Evolutionary conservation across 208 protist genomes (phyloP), one percentile per base, ranked within the genome.

Genomic region (Acanthamoeba sp.): DNA sequence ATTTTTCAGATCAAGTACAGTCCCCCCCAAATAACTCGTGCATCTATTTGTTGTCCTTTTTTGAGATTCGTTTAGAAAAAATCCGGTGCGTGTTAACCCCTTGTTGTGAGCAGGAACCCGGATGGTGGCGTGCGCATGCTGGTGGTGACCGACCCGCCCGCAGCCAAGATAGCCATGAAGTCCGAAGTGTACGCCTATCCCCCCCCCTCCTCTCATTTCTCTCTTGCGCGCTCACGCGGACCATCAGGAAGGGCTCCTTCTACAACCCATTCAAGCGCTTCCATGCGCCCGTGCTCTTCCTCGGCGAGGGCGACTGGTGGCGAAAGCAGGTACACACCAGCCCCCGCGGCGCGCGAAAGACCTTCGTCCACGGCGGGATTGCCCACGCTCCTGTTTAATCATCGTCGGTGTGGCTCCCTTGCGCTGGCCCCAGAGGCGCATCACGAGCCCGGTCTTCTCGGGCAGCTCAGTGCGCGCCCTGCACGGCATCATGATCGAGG

Each of bases 401-500:
- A n/a, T n/a, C n/a, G n/a, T n/a, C n/a, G 4, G 32, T 18, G 2
- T 71, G 32, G 27, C 32, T 38, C 9, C 52, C 52, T 12, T 6
- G 22, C 52, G 9, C 52, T 59, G 6, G 20, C 22, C 20, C 20
- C 29, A 84, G 78, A 27, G 78, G 45, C 78, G 78, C 24, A 87
- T 87, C 32, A 36, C 78, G 45, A 87, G 48, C 48, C 78, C 78
- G 18, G 78, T 24, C 42, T 87, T 87, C 48, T 87, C 78, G 4
- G 38, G 48, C 38, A 59, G 45, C n/a, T 27, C 78, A 10, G 78
- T 87, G 48, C 78, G 76, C 27, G 48, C 48, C 0, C 45, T 87
- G 22, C 78, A 87, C 78, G 78, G 48, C 12, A 52, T 87, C 78
- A 87, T 87, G 78, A 45, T 57, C 38, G 78, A 87, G 78, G 78